A percentile compares a stretch with the other conserved stretches of the same genome.
Conservation (phyloP, 495 filamentous ascomycete genomes). For the Halenospora varia region DNA sequence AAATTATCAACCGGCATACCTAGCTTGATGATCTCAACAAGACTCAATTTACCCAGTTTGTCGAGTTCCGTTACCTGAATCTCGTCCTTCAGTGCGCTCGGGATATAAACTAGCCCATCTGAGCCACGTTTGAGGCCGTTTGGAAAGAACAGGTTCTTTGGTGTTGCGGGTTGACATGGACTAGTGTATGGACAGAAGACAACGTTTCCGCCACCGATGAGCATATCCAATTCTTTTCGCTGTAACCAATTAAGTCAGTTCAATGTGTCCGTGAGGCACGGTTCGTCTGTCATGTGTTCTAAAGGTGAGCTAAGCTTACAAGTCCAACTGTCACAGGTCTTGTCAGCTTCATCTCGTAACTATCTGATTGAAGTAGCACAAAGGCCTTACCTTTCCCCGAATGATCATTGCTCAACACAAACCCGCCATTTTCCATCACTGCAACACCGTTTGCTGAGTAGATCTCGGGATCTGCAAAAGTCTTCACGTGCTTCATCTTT, state of each 20-base stretch:
- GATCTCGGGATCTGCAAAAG: constrained; percentile 25
- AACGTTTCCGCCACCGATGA: constrained; percentile 21
- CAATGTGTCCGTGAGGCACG: too few species aligned
- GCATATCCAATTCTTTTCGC: constrained; percentile 12
- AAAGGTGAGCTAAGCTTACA: constrained; percentile 6
- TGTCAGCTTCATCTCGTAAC: constrained; percentile 15
- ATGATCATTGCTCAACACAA: constrained; percentile 33
- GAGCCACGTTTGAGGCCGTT: constrained; percentile 28
- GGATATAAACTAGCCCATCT: constrained; percentile 29
- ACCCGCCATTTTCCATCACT: constrained; percentile 19
- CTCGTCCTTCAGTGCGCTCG: constrained; percentile 17
- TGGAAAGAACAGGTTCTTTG: constrained; percentile 20
- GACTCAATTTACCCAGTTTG: constrained; percentile 8
- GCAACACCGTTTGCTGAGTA: constrained; percentile 29
- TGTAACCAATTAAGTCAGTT: background rate
- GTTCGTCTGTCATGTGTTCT: too few species aligned
- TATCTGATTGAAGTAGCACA: too few species aligned
- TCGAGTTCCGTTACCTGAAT: constrained; percentile 22
- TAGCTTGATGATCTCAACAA: constrained; percentile 22
- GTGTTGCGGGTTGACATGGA: constrained; percentile 13
- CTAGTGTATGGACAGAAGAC: constrained; percentile 16
- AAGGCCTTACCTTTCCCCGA: background rate
- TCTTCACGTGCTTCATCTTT: constrained; percentile 26
- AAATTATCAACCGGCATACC: constrained; percentile 32
- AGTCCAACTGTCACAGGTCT: constrained; percentile 10